Percentiles rank a stretch among this genome's conserved stretches.
These are phyloP conservation scores for Lepiota brunneoincarnata DNA, from an alignment of 768 basidiomycete genomes.

Conservation along the genomic window DNA sequence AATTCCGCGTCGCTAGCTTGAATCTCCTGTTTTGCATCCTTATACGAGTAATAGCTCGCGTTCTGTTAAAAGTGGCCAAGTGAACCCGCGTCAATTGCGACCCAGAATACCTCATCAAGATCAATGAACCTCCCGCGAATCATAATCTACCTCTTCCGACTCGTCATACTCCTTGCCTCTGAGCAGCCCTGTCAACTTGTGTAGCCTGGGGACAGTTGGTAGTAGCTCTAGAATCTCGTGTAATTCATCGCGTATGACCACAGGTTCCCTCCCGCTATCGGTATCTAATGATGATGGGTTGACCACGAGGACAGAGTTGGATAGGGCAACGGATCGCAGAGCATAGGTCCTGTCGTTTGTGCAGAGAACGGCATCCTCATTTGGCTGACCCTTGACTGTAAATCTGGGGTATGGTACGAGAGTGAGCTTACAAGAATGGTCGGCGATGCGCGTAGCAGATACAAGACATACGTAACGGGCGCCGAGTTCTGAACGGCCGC, in stretches of 20 bases:
- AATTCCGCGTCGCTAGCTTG: constrained; percentile 86
- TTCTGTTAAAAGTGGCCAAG: constrained; percentile 2
- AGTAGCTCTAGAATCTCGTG: constrained; percentile 83
- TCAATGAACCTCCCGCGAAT: constrained; percentile 17
- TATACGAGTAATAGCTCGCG: constrained; percentile 42
- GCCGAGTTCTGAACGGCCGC: constrained; percentile 34
- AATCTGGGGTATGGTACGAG: constrained; percentile 41
- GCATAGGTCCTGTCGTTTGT: constrained; percentile 77
- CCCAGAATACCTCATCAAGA: constrained; percentile 6
- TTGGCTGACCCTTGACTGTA: constrained; percentile 75
- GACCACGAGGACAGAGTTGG: constrained; percentile 82
- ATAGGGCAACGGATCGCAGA: constrained; percentile 82
- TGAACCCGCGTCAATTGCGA: neutral
- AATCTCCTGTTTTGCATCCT: constrained; percentile 58
- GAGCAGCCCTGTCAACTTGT: constrained; percentile 60
- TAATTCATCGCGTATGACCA: constrained; percentile 77
- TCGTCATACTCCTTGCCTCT: constrained; percentile 73
- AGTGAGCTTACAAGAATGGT: constrained; percentile 11
- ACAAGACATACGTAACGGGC: constrained; percentile 15
- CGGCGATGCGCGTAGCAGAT: neutral
- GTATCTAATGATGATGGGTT: constrained; percentile 40
- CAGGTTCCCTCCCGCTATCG: constrained; percentile 30
- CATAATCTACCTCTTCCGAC: constrained; percentile 61
- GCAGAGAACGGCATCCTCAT: constrained; percentile 90
- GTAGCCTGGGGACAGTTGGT: constrained; percentile 73